Evolutionary conservation across 768 basidiomycete genomes (phyloP).

Genomic region (Leucogyrophana mollusca): DNA sequence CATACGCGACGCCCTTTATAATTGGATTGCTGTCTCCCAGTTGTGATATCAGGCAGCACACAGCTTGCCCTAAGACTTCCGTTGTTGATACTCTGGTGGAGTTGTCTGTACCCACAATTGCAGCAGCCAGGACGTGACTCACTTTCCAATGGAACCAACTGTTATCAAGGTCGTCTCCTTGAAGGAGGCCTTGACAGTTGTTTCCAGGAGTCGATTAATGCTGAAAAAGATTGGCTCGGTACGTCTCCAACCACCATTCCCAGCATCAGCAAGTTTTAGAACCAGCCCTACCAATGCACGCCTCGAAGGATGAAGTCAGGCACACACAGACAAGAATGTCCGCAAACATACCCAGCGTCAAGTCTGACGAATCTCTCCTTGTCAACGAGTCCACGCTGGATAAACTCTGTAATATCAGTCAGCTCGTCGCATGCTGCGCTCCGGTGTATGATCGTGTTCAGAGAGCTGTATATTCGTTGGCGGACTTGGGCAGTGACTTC

Average conservation of each 20-base stretch:
- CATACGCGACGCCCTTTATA: constrained; percentile 64
- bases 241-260: constrained; percentile 28
- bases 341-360: constrained; percentile 59
- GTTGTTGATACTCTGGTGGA: constrained; percentile 42
- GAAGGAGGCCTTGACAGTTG: constrained; percentile 38
- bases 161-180: constrained; percentile 67
- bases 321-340: neutral
- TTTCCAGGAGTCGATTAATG: constrained; percentile 49
- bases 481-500: constrained; percentile 50
- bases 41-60: constrained; percentile 64
- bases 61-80: constrained; percentile 55
- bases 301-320: constrained; percentile 10
- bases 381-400: constrained; percentile 51
- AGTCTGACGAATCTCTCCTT: constrained; percentile 59
- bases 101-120: constrained; percentile 4
- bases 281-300: constrained; percentile 49
- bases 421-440: constrained; percentile 19
- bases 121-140: neutral
- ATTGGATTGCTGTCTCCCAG: constrained; percentile 68
- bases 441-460: constrained; percentile 41
- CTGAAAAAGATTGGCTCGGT: constrained; percentile 43
- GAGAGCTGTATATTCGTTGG: constrained; percentile 38
- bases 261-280: constrained; percentile 37
- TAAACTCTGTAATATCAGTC: constrained; percentile 34
- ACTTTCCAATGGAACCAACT: constrained; percentile 55